Evolutionary conservation across 2,329 filamentous ascomycete species (phyloP), one percentile per base, ranked within the genome.

Genomic region (Colletotrichum tabaci): DNA sequence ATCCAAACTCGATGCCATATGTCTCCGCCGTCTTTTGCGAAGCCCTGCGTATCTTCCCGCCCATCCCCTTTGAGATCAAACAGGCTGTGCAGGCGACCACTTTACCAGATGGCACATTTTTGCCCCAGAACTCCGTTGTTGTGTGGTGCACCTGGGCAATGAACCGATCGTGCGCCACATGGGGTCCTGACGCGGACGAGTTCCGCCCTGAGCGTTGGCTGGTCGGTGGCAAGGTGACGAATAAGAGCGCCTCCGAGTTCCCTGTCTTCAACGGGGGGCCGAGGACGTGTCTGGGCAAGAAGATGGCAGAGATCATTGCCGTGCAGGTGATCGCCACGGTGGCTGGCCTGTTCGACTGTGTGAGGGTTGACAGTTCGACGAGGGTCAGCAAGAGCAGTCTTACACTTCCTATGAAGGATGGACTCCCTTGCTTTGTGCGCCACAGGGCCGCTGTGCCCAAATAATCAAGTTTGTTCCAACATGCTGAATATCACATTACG

Each of bases 71-170:
- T 72, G 90, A 92, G 76, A 87, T 92, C 74, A 90, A 90, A 77
- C 89, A 92, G 78, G 86, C 85, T 71, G 84, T 86, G 30, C 77
- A 82, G 63, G 78, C 84, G 21, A 86, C 86, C 3, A 87, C 85
- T 0, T 83, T 92, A 2, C 90, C 90, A 0, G 90, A 92, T 75
- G 89, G 89, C 4, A 91, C 90, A 0, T 86, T 83, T 57, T 82
- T 92, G 4, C 89, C 89, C 0, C 77, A 80, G 38, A 78, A 82
- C 15, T 84, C 89, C 0, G 84, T 92, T 30, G 81, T 92, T 3
- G 81, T 92, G 3, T 92, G 90, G 90, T 91, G 88, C 73, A 82
- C 88, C 3, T 92, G 89, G 88, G 88, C 90, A 0, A 88, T 92
- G 84, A 89, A 90, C 73, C 84, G 90, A 13, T 91, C 90, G 0